Evolutionary conservation across 2,329 filamentous ascomycete species (phyloP).

Genomic region (Exserohilum turcica): DNA sequence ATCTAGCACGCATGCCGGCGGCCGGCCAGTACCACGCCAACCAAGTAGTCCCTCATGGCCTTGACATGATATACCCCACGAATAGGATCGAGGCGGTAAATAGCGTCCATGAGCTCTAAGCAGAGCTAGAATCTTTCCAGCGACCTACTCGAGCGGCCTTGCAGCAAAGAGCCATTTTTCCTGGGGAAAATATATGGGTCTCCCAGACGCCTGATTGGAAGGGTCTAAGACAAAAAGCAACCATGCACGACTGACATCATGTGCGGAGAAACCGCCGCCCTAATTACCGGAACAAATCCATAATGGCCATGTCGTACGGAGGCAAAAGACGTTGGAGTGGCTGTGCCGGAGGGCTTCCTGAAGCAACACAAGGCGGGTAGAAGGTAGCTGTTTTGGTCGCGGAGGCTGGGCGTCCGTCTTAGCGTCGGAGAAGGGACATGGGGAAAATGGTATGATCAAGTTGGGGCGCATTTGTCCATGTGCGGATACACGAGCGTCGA

Average conservation of each 20-base stretch:
- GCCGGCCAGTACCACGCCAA: background rate
- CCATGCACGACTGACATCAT: conserved; percentile 11
- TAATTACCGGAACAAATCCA: background rate
- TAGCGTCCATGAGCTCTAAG: background rate
- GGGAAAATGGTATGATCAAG: background rate
- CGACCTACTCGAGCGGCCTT: too few species aligned
- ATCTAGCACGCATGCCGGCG: background rate
- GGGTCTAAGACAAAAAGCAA: too few species aligned
- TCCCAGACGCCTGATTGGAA: too few species aligned
- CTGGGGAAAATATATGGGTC: too few species aligned
- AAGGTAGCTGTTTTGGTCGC: background rate
- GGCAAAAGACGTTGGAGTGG: background rate
- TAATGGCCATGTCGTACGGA: conserved; percentile 2
- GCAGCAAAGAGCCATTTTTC: too few species aligned
- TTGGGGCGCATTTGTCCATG: background rate
- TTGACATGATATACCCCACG: too few species aligned
- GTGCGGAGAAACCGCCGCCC: conserved; percentile 9
- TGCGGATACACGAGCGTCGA: too few species aligned
- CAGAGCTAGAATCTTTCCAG: too few species aligned
- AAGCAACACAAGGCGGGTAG: background rate
- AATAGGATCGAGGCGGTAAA: too few species aligned
- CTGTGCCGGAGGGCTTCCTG: background rate
- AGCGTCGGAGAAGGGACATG: background rate
- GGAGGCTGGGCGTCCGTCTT: background rate
- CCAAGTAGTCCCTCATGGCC: too few species aligned